Evolutionary conservation across 2,329 filamentous ascomycete genomes (phyloP).

Genomic region (Fusarium falciforme): DNA sequence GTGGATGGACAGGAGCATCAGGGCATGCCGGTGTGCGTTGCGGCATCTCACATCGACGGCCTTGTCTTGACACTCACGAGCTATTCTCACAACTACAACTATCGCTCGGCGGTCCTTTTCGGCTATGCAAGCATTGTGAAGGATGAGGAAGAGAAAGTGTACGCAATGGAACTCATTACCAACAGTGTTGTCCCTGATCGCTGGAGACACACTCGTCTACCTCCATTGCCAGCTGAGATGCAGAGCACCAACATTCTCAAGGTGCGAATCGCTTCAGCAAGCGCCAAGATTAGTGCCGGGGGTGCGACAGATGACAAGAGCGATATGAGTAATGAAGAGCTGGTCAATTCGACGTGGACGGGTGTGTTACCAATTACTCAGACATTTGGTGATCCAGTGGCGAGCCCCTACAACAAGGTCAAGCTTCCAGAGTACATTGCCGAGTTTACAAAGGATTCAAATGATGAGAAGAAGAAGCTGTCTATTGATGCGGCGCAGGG

Average conservation of each 20-base stretch:
- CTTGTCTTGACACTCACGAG: slow-evolving; percentile 83
- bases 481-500: slow-evolving; percentile 43
- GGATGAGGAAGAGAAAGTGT: slow-evolving; percentile 76
- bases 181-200: slow-evolving; percentile 76
- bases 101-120: slow-evolving; percentile 82
- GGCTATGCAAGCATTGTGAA: slow-evolving; percentile 77
- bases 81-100: slow-evolving; percentile 87
- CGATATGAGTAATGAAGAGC: slow-evolving; percentile 58
- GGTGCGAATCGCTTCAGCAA: slow-evolving; percentile 76
- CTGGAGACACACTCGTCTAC: slow-evolving; percentile 76
- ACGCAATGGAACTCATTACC: slow-evolving; percentile 83
- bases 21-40: slow-evolving; percentile 78
- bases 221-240: slow-evolving; percentile 80
- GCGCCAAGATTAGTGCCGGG: slow-evolving; percentile 79
- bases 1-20: slow-evolving; percentile 27
- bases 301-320: slow-evolving; percentile 66
- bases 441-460: slow-evolving; percentile 53
- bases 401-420: slow-evolving; percentile 69
- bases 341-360: slow-evolving; percentile 62
- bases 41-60: slow-evolving; percentile 81
- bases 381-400: slow-evolving; percentile 71
- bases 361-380: slow-evolving; percentile 73
- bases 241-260: slow-evolving; percentile 78
- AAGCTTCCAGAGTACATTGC: slow-evolving; percentile 71
- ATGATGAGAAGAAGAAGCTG: slow-evolving; percentile 45